Evolutionary conservation across 2,329 filamentous ascomycete species (phyloP), one percentile per base, ranked within the genome.

Genomic region (Coccinonectria pachysandricola): DNA sequence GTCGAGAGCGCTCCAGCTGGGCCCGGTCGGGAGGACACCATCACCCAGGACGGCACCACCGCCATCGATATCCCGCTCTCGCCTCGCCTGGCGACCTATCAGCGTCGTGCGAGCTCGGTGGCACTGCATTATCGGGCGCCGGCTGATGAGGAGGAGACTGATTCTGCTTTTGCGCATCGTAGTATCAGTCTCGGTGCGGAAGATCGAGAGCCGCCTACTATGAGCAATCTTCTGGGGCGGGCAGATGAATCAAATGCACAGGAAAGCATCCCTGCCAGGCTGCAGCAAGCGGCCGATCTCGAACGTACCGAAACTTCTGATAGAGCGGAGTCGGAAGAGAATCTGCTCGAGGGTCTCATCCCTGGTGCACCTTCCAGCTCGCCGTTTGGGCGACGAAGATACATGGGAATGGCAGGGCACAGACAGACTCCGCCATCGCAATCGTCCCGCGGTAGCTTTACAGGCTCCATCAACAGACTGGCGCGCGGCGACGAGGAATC

Each of bases 31-130:
- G 52, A 56, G 48, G 46, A 38, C 40, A 53, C 57, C 24, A 49
- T 57, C 15, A 65, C 59, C 8, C 58, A 62, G 26, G 59, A 71
- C 30, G 70, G 69, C 3, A 71, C 72, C 1, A 75, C 64, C 12
- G 78, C 78, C 2, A 84, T 84, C 28, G 76, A 82, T 36, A 85
- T 85, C 21, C 79, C 79, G 1, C 62, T 77, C 2, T 84, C 79
- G 1, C 80, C 80, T 4, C 66, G 78, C 25, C 60, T 71, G 15
- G 62, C 59, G 15, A 60, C 60, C 3, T 63, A 70, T 35, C 64
- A 62, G 23, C 62, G 79, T 27, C 63, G 78, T n/a, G 74, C 78
- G 2, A 82, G 75, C 50, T 83, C 79, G 3, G 76, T 74, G 6
- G 75, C 71, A 3, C 75, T 79, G 37, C 72, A 77, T 41, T 68